Evolutionary conservation across 2,329 filamentous ascomycete species (phyloP), one percentile per base, ranked within the genome.

Genomic region (Talaromyces rugulosus): DNA sequence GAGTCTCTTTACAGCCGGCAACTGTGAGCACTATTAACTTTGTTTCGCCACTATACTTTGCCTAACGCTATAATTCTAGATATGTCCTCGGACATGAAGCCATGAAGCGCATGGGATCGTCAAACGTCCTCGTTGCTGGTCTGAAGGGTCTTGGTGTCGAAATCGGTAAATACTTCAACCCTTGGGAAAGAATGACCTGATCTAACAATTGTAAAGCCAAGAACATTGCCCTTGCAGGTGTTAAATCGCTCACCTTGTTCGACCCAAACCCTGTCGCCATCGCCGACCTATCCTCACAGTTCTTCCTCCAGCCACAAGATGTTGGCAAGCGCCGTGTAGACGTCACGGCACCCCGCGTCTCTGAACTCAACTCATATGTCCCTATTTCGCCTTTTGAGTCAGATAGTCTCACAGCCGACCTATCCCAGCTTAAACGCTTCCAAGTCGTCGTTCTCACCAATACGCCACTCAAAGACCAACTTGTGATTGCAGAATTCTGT

Each of bases 41-140:
- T 56, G 33, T 18, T 33, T n/a, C 9, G 18, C 54, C 31, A 56
- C 31, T 28, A 27, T 56, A 4, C 44, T 27, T 47, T 33, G 65
- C 64, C 66, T 68, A 53, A 65, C 47, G 51, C n/a, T 7, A 42
- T 56, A 16, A 11, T 33, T 12, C 42, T 63, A 81, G 79, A 58
- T 89, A 89, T 70, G 87, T 89, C 61, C 84, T 89, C 61, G 87
- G 95, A 61, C 87, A 89, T 73, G 87, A 89, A 76, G 87, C 95
- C 67, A 99, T 99, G 95, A 98, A 96, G 84, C 92, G 95, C 72
- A 99, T 99, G 95, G 87, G 93, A 72, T 91, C 92, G 65, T 98
- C 95, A 60, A 96, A 98, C 74, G 86, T 99, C 63, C 89, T 99
- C 59, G 84, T 99, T 61, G 90, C 94, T 65, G 95, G 95, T 66